These are phyloP conservation scores for Phytophthora agathidicida DNA, from an alignment of 352 stramenopile species.

Conservation along the genomic window DNA sequence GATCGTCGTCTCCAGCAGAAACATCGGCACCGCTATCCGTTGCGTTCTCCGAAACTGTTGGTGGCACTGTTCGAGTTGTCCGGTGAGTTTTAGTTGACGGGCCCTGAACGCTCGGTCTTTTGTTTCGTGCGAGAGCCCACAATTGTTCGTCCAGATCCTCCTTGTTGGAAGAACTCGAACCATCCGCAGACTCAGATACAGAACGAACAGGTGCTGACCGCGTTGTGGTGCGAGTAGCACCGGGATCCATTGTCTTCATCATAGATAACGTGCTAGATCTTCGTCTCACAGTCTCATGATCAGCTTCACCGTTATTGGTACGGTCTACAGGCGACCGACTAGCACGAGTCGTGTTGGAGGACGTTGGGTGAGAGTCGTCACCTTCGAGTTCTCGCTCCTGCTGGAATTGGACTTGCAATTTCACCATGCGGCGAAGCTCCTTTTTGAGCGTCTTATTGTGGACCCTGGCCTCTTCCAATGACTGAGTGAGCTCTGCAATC, in stretches of 20 bases:
- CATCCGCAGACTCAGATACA: conserved; percentile 11
- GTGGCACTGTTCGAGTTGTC: conserved; percentile 14
- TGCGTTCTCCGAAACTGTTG: conserved; percentile 18
- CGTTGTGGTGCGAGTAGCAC: neutral
- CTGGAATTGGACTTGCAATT: conserved; percentile 55
- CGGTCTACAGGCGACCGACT: neutral
- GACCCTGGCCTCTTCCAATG: conserved; percentile 67
- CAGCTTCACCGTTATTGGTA: neutral
- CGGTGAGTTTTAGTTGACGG: conserved; percentile 1
- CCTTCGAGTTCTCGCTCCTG: conserved; percentile 26
- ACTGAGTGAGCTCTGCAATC: conserved; percentile 68
- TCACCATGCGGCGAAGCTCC: conserved; percentile 73
- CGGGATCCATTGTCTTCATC: conserved; percentile 54
- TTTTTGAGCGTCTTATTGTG: conserved; percentile 89
- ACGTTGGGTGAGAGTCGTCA: too few relatives aligned
- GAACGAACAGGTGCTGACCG: conserved; percentile 25
- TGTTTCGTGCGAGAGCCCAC: conserved; percentile 51
- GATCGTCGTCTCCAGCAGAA: conserved; percentile 16
- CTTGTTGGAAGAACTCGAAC: conserved; percentile 16
- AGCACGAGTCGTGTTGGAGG: too few relatives aligned
- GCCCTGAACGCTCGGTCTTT: conserved; percentile 23
- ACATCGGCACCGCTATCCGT: conserved; percentile 22
- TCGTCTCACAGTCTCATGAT: conserved; percentile 8
- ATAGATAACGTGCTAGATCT: conserved; percentile 68
- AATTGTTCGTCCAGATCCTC: conserved; percentile 57